Percentiles rank a stretch among this genome's conserved stretches.
phyloP scores from a whole-genome alignment of 1,284 basidiomycete species.

The Ceratobasidium sp. region DNA sequence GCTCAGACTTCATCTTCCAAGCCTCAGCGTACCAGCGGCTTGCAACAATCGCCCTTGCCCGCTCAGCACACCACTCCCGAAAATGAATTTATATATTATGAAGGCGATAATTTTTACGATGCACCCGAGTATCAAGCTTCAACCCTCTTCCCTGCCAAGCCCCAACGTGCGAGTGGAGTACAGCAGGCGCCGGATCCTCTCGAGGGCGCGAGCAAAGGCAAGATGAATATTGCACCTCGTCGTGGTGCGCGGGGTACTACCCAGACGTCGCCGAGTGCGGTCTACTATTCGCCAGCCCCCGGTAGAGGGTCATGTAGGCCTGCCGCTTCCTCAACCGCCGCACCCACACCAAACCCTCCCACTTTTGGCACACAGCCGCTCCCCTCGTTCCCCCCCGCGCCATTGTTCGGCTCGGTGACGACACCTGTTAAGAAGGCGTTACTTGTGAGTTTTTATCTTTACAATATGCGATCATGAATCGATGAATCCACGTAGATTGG shows the following conservation, averaged over 20 bases:
- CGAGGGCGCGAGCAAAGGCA: constrained; percentile 18
- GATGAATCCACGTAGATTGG: constrained; percentile 6
- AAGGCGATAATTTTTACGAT: constrained; percentile 11
- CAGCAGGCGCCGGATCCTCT: constrained; percentile 2
- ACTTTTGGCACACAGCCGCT: background rate
- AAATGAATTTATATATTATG: background rate
- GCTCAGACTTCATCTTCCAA: background rate
- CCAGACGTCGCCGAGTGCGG: background rate
- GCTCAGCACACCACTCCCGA: background rate
- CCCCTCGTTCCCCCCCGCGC: background rate
- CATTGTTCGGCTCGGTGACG: too few species aligned
- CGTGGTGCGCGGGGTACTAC: background rate
- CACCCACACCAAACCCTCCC: background rate
- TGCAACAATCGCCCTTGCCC: background rate
- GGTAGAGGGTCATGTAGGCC: constrained; percentile 15
- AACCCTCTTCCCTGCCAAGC: background rate
- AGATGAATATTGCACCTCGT: background rate
- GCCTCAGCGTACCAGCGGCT: constrained; percentile 1
- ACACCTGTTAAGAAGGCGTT: constrained; percentile 11
- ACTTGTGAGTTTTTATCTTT: constrained; percentile 17
- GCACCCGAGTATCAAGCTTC: background rate
- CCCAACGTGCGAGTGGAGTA: background rate
- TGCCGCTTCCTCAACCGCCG: background rate
- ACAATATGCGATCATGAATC: background rate
- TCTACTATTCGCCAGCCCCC: background rate